Evolutionary conservation across 2,329 filamentous ascomycete species (phyloP).

Genomic region (Aspergillus sp.): DNA sequence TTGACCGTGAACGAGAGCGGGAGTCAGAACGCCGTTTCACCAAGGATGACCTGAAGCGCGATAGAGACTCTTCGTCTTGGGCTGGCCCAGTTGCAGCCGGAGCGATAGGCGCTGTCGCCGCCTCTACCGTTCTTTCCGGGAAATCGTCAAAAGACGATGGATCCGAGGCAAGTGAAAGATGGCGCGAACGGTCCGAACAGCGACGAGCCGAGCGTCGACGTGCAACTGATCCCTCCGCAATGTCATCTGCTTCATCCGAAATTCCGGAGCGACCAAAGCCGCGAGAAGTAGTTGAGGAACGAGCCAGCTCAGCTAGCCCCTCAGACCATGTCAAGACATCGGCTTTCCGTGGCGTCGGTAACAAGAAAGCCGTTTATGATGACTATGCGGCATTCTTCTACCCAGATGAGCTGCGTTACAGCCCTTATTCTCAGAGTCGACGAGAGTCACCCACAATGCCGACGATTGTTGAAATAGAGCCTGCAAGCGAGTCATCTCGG

Average conservation of each 20-base stretch:
- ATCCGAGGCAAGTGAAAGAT: conserved; percentile 32
- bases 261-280: conserved; percentile 23
- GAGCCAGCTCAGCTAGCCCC: conserved; percentile 11
- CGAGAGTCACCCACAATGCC: conserved; percentile 25
- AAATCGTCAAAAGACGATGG: conserved; percentile 27
- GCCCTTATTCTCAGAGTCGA: conserved; percentile 36
- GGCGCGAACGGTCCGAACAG: conserved; percentile 38
- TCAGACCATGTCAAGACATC: conserved; percentile 25
- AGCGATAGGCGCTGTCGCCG: conserved; percentile 50
- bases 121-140: conserved; percentile 42
- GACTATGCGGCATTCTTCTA: conserved; percentile 45
- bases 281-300: conserved; percentile 21
- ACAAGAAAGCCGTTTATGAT: conserved; percentile 37
- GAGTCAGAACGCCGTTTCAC: neutral
- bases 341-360: conserved; percentile 30
- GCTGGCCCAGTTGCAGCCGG: conserved; percentile 48
- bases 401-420: conserved; percentile 41
- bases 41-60: conserved; percentile 20
- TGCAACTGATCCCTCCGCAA: conserved; percentile 18
- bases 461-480: conserved; percentile 32
- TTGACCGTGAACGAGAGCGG: conserved; percentile 12
- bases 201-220: conserved; percentile 42
- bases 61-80: conserved; percentile 32
- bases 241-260: conserved; percentile 24
- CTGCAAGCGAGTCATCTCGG: conserved; percentile 24